Base-by-base conservation (phyloP, 2,329 filamentous ascomycete species). In the Helicocarpus griseus region DNA sequence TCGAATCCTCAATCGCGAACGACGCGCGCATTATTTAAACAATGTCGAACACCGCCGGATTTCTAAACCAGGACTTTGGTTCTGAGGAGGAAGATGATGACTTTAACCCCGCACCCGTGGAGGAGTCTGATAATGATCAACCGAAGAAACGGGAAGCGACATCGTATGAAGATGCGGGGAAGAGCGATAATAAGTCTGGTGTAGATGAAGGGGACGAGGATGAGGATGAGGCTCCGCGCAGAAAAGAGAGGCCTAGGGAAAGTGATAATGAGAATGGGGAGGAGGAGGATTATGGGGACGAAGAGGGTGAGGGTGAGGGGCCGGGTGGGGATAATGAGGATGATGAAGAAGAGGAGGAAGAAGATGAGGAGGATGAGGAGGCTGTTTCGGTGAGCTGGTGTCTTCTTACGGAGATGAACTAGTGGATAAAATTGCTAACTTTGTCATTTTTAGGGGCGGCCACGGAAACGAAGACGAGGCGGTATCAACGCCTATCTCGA, bases 401-500 rank as follows among this genome's bases (percentile, higher is more conserved):
- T 31, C 28, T 13, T 29, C 6, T 14, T 43, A 57, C 19, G 54
- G 56, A 36, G 54, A 57, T 50, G 56, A 57, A 35, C 52, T 57
- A 17, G 50, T 58, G 49, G 57, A 64, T 54, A 62, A 56, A 5
- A 7, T 28, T 19, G 13, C 54, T 47, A 51, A 49, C 29, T 22
- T 53, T 40, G 48, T 9, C 58, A 41, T 54, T 31, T 50, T 31
- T 60, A 83, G 78, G 78, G 77, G 53, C 81, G 88, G 63, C 87
- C 87, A 52, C 81, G 86, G 61, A 97, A 97, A 70, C 86, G 90
- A 53, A 72, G 77, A 64, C 85, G 81, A 66, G 82, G 86, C 58
- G 79, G 80, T 57, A 82, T 88, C 57, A 87, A 88, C 61, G 84
- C 86, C 63, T 96, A 96, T 81, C 83, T 98, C 72, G 93, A 98